A percentile compares a stretch with the other conserved stretches of the same genome.
These are phyloP conservation scores for Crotalaria pallida DNA, from an alignment of 306 rosid species.

Conservation along the genomic window DNA sequence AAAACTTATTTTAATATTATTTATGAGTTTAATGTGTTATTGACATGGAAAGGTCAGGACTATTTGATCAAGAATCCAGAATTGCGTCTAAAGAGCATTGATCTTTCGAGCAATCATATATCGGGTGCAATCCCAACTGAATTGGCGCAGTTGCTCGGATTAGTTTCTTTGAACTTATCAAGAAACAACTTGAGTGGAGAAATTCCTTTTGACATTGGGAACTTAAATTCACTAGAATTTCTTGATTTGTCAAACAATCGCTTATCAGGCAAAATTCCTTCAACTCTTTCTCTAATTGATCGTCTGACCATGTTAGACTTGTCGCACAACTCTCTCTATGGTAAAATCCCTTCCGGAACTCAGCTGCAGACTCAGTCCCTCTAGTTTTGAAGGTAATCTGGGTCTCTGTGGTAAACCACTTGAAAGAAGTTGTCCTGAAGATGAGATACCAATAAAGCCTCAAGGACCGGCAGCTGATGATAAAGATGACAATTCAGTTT, in stretches of 20 bases:
- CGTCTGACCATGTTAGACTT: neutral
- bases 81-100: neutral
- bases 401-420: slow-evolving; percentile 16
- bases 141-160: neutral
- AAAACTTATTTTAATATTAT: no score
- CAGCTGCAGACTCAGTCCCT: slow-evolving; percentile 7
- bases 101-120: slow-evolving; percentile 16
- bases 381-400: slow-evolving; percentile 19
- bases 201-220: no score
- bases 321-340: slow-evolving; percentile 4
- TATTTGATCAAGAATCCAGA: neutral
- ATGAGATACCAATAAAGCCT: neutral
- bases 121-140: neutral
- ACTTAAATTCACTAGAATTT: no score
- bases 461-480: neutral
- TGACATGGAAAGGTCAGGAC: neutral
- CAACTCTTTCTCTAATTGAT: neutral
- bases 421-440: neutral
- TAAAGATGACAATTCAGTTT: neutral
- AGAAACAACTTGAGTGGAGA: no score
- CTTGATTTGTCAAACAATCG: slow-evolving; percentile 15
- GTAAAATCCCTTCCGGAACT: slow-evolving; percentile 5
- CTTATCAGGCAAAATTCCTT: slow-evolving; percentile 14
- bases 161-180: no score
- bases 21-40: no score